Conservation (phyloP, 2,329 filamentous ascomycete species). For the Trichoderma atroviride region DNA sequence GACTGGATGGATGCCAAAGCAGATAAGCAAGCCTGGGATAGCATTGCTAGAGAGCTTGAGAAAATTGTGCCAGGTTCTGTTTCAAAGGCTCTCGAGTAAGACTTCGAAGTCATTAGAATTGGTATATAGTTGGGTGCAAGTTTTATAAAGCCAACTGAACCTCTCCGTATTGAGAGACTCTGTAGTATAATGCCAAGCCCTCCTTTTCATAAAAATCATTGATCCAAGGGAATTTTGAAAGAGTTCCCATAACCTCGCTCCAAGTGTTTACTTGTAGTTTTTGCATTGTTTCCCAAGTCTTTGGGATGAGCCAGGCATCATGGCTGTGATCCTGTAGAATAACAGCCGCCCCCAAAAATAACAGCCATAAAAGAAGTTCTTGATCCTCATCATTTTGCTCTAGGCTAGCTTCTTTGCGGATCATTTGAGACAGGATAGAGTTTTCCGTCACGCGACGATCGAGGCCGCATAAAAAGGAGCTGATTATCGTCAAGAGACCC, state of each 20-base stretch:
- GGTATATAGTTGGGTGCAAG: not conserved
- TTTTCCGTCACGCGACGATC: not conserved
- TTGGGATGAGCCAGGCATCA: not conserved
- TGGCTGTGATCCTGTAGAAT: not conserved
- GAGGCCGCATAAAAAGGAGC: not conserved
- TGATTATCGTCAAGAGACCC: not conserved
- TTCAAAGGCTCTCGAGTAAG: not conserved
- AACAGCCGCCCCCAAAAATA: not conserved
- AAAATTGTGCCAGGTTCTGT: constrained; percentile 3
- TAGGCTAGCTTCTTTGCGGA: not conserved
- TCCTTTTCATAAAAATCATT: not conserved
- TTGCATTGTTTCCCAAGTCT: not conserved
- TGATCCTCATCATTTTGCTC: not conserved
- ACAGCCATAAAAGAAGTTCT: not conserved
- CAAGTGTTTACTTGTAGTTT: not conserved
- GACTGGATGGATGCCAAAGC: not conserved
- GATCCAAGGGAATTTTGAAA: not conserved
- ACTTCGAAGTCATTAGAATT: not conserved
- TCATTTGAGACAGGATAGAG: not conserved
- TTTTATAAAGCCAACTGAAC: not conserved
- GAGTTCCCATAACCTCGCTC: not conserved
- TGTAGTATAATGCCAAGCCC: not conserved
- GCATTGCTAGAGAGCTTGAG: constrained; percentile 5
- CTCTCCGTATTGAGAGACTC: not conserved
- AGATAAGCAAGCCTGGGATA: not conserved